Conservation (phyloP, 345 rosid species). For the Geranium brycei region DNA sequence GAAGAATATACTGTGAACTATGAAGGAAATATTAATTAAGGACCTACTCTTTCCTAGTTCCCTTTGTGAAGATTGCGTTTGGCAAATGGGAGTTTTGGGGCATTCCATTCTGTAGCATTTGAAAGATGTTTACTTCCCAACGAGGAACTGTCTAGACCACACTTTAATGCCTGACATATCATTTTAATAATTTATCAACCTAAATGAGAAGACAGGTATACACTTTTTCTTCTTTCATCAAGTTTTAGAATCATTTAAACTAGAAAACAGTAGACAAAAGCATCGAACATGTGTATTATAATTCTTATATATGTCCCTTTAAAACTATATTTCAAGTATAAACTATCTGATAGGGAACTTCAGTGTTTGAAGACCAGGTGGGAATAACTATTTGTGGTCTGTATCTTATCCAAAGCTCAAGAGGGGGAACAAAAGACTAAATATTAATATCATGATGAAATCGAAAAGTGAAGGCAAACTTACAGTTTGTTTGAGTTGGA, state of each 20-base stretch:
- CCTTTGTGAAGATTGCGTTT: neutral
- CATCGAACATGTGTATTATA: neutral
- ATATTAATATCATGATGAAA: no score
- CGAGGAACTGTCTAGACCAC: neutral
- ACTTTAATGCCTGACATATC: neutral
- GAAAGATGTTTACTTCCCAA: neutral
- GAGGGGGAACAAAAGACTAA: no score
- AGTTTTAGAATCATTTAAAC: neutral
- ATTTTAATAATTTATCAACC: neutral
- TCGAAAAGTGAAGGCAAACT: no score
- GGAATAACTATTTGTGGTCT: neutral
- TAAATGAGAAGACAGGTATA: neutral
- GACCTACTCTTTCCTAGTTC: neutral
- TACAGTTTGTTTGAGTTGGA: no score
- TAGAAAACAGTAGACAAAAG: neutral
- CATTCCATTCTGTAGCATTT: neutral
- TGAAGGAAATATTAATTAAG: neutral
- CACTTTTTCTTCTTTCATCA: neutral
- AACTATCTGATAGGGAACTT: neutral
- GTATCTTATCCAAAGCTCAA: neutral
- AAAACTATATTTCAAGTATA: neutral
- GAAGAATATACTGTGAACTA: neutral
- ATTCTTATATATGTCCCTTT: no score
- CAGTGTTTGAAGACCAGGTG: neutral
- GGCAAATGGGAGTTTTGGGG: neutral